Evolutionary conservation across 441 rosid species (phyloP), one percentile per base, ranked within the genome.

Genomic region (Syzygium malaccense): DNA sequence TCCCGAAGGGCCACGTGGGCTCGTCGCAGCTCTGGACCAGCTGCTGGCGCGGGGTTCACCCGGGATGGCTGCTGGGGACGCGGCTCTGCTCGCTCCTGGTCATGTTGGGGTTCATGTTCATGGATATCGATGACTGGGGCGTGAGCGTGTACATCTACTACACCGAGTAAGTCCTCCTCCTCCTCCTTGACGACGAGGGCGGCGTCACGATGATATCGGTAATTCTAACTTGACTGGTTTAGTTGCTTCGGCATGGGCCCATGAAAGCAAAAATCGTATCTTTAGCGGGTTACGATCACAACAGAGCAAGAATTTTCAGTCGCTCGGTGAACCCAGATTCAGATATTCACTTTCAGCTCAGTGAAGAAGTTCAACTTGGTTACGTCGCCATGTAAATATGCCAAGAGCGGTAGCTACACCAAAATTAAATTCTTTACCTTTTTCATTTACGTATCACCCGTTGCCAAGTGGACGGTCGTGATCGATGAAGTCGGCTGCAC

Each of bases 21-120:
- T 37, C 90, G 49, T 55, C 64, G 51, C 75, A 66, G 32, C 60
- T 89, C 57, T 89, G 90, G 90, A 55, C 58, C 53, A 89, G 90
- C 56, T 89, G 90, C 86, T 89, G 90, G 90, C 87, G 87, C 18
- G 86, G 90, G 58, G 80, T 89, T n/a, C 90, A 89, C 86, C 90
- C 90, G 30, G 90, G 86, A 33, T 89, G 90, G 88, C 86, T 89
- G 26, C 55, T 89, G n/a, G 86, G 45, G 86, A 89, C 90, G n/a
- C 88, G 90, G 86, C 49, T 89, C 33, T 86, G 58, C 28, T 89
- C 90, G 62, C 86, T 80, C 80, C 60, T 80, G 51, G 66, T 78
- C 86, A 58, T 89, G 90, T 84, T 64, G n/a, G 90, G 88, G 75
- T 79, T 89, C 80, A 68, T 89, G 48, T 30, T 53, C 51, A 33